Conservation (phyloP, 768 basidiomycete species). For the Polyporus arcularius region DNA sequence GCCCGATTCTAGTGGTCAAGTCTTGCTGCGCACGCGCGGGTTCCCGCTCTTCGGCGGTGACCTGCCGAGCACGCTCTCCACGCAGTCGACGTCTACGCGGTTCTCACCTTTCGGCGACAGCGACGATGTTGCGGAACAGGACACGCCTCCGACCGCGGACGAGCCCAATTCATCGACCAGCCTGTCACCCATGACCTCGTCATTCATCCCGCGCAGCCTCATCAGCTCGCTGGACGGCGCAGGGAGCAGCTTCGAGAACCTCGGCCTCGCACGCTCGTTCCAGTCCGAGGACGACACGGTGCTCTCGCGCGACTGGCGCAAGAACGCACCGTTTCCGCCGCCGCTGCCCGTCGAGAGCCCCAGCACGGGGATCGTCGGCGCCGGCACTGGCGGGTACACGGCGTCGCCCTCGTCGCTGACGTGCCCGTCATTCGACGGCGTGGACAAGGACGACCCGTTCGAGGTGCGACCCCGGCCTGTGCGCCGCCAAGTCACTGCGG, state of each 20-base stretch:
- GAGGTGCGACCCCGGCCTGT: slow-evolving; percentile 42
- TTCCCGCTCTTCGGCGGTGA: slow-evolving; percentile 46
- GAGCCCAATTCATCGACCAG: slow-evolving; percentile 27
- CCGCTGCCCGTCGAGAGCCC: slow-evolving; percentile 29
- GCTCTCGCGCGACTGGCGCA: slow-evolving; percentile 55
- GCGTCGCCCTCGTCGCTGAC: slow-evolving; percentile 46
- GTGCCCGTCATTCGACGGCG: slow-evolving; percentile 28
- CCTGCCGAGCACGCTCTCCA: slow-evolving; percentile 32
- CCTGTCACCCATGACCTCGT: slow-evolving; percentile 45
- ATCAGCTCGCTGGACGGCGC: slow-evolving; percentile 52
- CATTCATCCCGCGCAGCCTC: slow-evolving; percentile 57
- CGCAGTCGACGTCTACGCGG: slow-evolving; percentile 28
- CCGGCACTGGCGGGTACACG: slow-evolving; percentile 23
- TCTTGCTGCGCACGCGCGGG: slow-evolving; percentile 36
- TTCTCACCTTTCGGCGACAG: slow-evolving; percentile 61
- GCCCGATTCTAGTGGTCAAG: slow-evolving; percentile 19
- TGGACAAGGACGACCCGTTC: slow-evolving; percentile 47
- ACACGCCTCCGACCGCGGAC: slow-evolving; percentile 16
- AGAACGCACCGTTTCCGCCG: slow-evolving; percentile 20
- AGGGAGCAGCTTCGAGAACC: slow-evolving; percentile 23
- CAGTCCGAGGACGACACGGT: slow-evolving; percentile 55
- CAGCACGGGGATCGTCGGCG: slow-evolving; percentile 1
- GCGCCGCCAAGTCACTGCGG: slow-evolving; percentile 30
- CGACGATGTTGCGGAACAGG: slow-evolving; percentile 27
- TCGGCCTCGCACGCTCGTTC: slow-evolving; percentile 43